Evolutionary conservation across 495 filamentous ascomycete genomes (phyloP).

Genomic region (Penicillium riverlandense): DNA sequence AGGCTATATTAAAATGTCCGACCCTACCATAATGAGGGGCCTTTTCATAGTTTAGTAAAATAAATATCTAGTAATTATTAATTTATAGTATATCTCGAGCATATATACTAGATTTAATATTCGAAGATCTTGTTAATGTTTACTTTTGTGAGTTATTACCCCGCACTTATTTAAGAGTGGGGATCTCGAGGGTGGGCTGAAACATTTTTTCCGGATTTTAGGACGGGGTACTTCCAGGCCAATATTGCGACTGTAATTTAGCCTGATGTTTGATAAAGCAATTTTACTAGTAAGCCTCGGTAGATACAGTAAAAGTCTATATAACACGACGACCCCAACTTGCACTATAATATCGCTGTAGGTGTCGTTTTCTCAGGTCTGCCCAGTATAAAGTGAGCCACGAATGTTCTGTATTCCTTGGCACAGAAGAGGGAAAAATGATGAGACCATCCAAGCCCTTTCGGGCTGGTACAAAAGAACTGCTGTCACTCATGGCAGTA

Average conservation of each 20-base stretch:
- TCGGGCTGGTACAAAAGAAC: conserved; percentile 1
- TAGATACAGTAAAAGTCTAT: not conserved
- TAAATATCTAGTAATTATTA: too few species aligned
- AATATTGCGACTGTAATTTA: conserved; percentile 2
- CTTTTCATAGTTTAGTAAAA: too few species aligned
- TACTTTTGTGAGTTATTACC: conserved; percentile 1
- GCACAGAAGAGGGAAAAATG: conserved; percentile 1
- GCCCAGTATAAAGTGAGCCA: not conserved
- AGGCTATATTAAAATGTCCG: too few species aligned
- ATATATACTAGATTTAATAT: too few species aligned
- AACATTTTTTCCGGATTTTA: not conserved
- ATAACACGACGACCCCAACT: too few species aligned
- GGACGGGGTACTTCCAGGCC: not conserved
- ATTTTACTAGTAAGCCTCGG: not conserved
- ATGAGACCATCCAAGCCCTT: conserved; percentile 2
- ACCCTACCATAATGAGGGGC: too few species aligned
- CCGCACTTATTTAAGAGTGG: not conserved
- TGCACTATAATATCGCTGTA: too few species aligned
- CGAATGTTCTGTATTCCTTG: not conserved
- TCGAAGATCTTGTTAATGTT: too few species aligned
- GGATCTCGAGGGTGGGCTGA: not conserved
- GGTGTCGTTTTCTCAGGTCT: too few species aligned
- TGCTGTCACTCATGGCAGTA: conserved; percentile 3
- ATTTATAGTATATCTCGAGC: too few species aligned
- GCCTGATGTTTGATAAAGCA: not conserved